Evolutionary conservation across 1,284 basidiomycete genomes (phyloP), one percentile per base, ranked within the genome.

Genomic region (Calocybe gambosa): DNA sequence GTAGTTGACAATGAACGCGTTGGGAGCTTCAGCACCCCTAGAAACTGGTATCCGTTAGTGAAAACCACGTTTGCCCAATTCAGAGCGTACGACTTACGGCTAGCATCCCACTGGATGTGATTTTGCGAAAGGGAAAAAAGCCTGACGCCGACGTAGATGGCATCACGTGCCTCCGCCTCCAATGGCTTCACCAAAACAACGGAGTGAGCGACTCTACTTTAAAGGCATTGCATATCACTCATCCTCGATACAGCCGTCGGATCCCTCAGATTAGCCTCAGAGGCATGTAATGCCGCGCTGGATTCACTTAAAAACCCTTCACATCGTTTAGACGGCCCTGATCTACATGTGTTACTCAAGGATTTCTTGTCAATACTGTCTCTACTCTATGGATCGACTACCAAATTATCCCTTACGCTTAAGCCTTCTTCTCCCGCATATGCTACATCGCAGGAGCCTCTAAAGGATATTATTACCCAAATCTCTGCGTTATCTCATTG

Each of bases 361-460:
- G 86, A 89, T 57, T 66, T 82, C 18, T 51, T 78, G 15, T 75
- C 80, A 1, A 66, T 88, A 23, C 68, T 87, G 26, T 69, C 78
- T 2, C 68, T 87, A 46, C 58, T 87, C n/a, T 73, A 85, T 61
- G 66, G 69, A 7, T 65, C 74, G 18, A 67, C 75, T 1, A 88
- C 83, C 8, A 89, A 84, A 58, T 59, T 86, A 26, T 69, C 85
- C 0, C 70, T 89, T 21, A 71, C 76, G 0, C 69, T 87, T 34
- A 84, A 82, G 25, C 80, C 85, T 1, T 63, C 77, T 1, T 68
- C 68, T 1, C 81, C 81, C 0, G 66, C 78, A 0, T 77, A 79
- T 58, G 59, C 66, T 4, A 79, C 85, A 0, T 68, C 80, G 3
- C 55, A 79, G 3, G 57, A 69, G 1, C 73, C 82, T 15, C 67